Base-by-base conservation (phyloP, 225 moss, liverwort and hornwort species). In the Marchantia paleacea region DNA sequence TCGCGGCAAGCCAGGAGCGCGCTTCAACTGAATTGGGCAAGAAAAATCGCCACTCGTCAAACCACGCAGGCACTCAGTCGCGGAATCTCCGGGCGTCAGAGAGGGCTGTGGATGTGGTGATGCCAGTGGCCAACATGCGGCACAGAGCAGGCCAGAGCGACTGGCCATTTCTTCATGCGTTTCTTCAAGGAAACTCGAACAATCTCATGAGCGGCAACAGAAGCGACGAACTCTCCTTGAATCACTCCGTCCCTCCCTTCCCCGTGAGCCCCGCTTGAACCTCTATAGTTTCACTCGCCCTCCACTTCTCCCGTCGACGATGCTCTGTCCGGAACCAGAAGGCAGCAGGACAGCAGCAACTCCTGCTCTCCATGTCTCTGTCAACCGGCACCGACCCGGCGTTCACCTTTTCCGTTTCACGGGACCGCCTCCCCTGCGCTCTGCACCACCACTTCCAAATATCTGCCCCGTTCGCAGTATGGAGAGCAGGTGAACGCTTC, bases 361-460 rank as follows among this genome's bases (percentile, higher is more conserved):
- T 61, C 20, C 54, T 76, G 58, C 29, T 31, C 30, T 75, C 75
- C 75, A 75, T 55, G 50, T 75, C 75, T 31, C 31, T 12, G 31
- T 76, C 75, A 76, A 76, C 58, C 75, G 75, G 75, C 58, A 55
- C 74, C 16, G 12, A 74, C 74, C 26, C 51, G 54, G 74, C 74
- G 14, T 52, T 74, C 54, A 60, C 39, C 75, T 58, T 76, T 76
- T 31, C 75, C 75, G 58, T 75, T 55, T 55, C 54, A 28, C 73
- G 20, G 53, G 73, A 24, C 70, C 47, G 69, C 48, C 69, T 47
- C 4, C 7, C 12, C 52, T 52, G 12, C 22, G 11, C 24, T 73
- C n/a, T 73, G 26, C 26, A 26, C 26, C 54, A 52, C 29, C 75
- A 31, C 31, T 31, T 39, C 14, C 31, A 76, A 39, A 60, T 39